These are phyloP conservation scores for Hypoxylon sp. DNA, from an alignment of 2,329 filamentous ascomycete species.

Conservation along the genomic window DNA sequence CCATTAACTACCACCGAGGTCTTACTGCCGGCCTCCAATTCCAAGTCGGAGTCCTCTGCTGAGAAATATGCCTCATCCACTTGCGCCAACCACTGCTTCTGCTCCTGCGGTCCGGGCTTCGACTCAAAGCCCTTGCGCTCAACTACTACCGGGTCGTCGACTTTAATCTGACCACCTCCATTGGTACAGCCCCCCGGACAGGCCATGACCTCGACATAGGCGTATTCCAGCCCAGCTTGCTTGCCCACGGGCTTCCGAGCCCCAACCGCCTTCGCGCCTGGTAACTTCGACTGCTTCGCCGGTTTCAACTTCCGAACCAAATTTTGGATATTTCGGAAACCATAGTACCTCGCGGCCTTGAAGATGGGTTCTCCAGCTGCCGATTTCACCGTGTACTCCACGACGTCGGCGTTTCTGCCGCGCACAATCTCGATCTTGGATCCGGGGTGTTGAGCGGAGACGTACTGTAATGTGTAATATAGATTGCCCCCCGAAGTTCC, in stretches of 20 bases:
- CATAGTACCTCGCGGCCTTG: slow-evolving; percentile 92
- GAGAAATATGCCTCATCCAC: slow-evolving; percentile 95
- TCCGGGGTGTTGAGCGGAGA: slow-evolving; percentile 78
- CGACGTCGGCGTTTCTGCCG: slow-evolving; percentile 91
- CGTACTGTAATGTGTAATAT: slow-evolving; percentile 83
- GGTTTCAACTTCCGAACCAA: slow-evolving; percentile 93
- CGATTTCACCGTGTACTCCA: slow-evolving; percentile 82
- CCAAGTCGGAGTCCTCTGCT: slow-evolving; percentile 68
- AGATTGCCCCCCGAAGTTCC: slow-evolving; percentile 93
- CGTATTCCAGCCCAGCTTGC: slow-evolving; percentile 73
- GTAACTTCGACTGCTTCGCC: slow-evolving; percentile 81
- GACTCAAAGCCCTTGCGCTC: slow-evolving; percentile 63
- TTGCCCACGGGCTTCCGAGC: slow-evolving; percentile 68
- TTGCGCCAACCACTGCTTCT: slow-evolving; percentile 85
- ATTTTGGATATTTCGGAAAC: slow-evolving; percentile 98
- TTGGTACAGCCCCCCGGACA: slow-evolving; percentile 99
- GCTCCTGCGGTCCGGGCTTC: slow-evolving; percentile 80
- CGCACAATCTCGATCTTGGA: slow-evolving; percentile 78
- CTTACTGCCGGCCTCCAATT: slow-evolving; percentile 9
- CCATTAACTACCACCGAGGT: slow-evolving; percentile 47
- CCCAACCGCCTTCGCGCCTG: slow-evolving; percentile 76
- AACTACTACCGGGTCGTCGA: slow-evolving; percentile 79
- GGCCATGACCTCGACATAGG: slow-evolving; percentile 99
- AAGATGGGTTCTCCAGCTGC: slow-evolving; percentile 72
- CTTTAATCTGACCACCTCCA: slow-evolving; percentile 94